Base-by-base conservation (phyloP, 345 rosid genomes). In the Camelina laxa region DNA sequence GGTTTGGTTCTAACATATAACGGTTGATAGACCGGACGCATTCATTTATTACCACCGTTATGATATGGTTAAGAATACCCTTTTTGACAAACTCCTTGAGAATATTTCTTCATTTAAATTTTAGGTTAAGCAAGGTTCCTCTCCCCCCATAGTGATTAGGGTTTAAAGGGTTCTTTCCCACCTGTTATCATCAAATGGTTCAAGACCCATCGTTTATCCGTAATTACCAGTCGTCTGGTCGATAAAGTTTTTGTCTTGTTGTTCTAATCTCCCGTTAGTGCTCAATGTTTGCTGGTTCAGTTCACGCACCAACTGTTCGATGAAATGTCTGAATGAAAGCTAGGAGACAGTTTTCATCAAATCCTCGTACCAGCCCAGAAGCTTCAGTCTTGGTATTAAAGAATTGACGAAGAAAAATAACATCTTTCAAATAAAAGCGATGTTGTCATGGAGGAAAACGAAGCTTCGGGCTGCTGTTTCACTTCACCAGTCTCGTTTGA, bases 241-340 rank as follows among this genome's bases (percentile, higher is more conserved):
- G 14, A 11, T 16, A 22, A 55, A 42, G 51, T 6, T 24, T 41
- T 55, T 11, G 9, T 10, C 20, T 24, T 50, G 48, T 50, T 50
- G 49, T 41, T 48, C 30, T 19, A 56, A 20, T 19, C 57, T 22
- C 2, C 2, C 9, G 4, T 31, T 38, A 4, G 4, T 27, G 5
- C 2, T 1, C 2, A 14, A 61, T 20, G 67, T 19, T 35, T 22
- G 63, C 1, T 5, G 31, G n/a, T 21, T 56, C 27, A 10, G 6
- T 2, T 64, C 2, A 45, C 75, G 11, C 59, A 2, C 77, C 20
- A 78, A 12, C 1, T 66, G 81, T 22, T 78, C 77, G 77, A 72
- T 3, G 81, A 42, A 66, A 72, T 72, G 38, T 8, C 81, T 51
- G 51, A 66, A 0, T 22, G 64, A 77, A 4, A 76, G 9, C 59